These are phyloP conservation scores for Asterochloris sp. DNA, from an alignment of 139 green algal species.

Conservation along the genomic window DNA sequence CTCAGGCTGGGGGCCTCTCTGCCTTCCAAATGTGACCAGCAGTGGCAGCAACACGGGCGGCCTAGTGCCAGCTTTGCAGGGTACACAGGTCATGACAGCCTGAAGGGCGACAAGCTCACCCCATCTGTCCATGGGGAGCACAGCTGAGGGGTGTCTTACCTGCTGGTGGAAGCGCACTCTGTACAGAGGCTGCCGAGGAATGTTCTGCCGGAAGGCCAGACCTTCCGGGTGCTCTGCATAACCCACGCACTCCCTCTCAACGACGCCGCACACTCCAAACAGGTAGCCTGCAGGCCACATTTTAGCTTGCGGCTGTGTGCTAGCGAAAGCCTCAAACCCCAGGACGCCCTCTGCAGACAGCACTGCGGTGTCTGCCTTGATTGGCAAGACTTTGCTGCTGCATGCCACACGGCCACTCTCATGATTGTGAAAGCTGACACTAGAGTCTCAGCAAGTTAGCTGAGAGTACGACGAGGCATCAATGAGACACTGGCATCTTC, in stretches of 20 bases:
- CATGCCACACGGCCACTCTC: neutral
- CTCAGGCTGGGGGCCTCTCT: too few relatives aligned
- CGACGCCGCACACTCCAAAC: slow-evolving; percentile 29
- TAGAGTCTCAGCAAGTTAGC: too few relatives aligned
- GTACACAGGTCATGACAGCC: too few relatives aligned
- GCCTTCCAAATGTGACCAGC: too few relatives aligned
- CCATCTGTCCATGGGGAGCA: too few relatives aligned
- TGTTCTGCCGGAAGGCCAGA: slow-evolving; percentile 2
- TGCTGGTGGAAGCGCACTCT: slow-evolving; percentile 16
- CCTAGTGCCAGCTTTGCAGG: too few relatives aligned
- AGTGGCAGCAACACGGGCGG: too few relatives aligned
- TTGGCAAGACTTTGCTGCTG: slow-evolving; percentile 22
- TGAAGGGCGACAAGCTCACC: too few relatives aligned
- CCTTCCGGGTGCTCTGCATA: slow-evolving; percentile 1
- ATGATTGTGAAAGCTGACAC: neutral
- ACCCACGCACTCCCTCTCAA: slow-evolving; percentile 21
- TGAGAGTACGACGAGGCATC: too few relatives aligned
- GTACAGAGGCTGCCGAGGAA: slow-evolving; percentile 20
- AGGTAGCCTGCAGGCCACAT: slow-evolving; percentile 43
- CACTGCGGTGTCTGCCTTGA: slow-evolving; percentile 11
- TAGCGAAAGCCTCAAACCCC: slow-evolving; percentile 20
- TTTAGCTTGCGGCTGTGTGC: slow-evolving; percentile 38
- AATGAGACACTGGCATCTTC: too few relatives aligned
- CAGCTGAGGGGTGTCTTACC: too few relatives aligned
- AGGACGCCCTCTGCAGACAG: too few relatives aligned